phyloP scores from a whole-genome alignment of 2,329 filamentous ascomycete genomes.

The Cladosporium austrohemisphaericum region DNA sequence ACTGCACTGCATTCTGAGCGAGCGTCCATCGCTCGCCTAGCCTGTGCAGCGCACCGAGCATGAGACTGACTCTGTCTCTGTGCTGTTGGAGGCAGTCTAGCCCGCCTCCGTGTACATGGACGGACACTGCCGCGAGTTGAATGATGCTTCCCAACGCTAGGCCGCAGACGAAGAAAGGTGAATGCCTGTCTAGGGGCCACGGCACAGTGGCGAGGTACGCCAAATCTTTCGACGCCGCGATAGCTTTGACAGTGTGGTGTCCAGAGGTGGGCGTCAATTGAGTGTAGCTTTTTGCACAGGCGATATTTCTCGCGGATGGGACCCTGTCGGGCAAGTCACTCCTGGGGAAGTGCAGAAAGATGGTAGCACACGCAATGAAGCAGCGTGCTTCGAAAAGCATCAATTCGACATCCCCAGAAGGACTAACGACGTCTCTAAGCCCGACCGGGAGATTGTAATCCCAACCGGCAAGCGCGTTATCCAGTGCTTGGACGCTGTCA shows the following conservation, averaged over 20 bases:
- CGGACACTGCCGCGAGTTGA: conserved; percentile 73
- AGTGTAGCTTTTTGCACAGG: conserved; percentile 42
- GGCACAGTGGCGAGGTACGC: conserved; percentile 72
- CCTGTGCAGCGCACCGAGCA: conserved; percentile 69
- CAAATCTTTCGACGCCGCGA: conserved; percentile 74
- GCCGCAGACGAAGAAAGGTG: conserved; percentile 79
- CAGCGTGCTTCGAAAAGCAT: conserved; percentile 90
- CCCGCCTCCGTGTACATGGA: conserved; percentile 34
- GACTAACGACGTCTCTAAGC: conserved; percentile 67
- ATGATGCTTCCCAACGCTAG: conserved; percentile 75
- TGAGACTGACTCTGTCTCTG: conserved; percentile 66
- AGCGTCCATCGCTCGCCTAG: conserved; percentile 70
- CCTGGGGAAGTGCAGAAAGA: conserved; percentile 75
- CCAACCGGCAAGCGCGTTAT: conserved; percentile 69
- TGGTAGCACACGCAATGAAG: conserved; percentile 61
- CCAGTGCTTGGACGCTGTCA: conserved; percentile 53
- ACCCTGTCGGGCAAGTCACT: conserved; percentile 66
- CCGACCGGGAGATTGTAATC: conserved; percentile 69
- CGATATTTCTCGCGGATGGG: conserved; percentile 48
- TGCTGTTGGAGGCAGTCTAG: conserved; percentile 64
- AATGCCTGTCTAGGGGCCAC: conserved; percentile 67
- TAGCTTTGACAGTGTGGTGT: conserved; percentile 70
- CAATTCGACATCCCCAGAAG: conserved; percentile 72
- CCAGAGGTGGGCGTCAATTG: conserved; percentile 50
- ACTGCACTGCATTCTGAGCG: conserved; percentile 63